Evolutionary conservation across 2,329 filamentous ascomycete genomes (phyloP), one percentile per base, ranked within the genome.

Genomic region (Xylogone sp.): DNA sequence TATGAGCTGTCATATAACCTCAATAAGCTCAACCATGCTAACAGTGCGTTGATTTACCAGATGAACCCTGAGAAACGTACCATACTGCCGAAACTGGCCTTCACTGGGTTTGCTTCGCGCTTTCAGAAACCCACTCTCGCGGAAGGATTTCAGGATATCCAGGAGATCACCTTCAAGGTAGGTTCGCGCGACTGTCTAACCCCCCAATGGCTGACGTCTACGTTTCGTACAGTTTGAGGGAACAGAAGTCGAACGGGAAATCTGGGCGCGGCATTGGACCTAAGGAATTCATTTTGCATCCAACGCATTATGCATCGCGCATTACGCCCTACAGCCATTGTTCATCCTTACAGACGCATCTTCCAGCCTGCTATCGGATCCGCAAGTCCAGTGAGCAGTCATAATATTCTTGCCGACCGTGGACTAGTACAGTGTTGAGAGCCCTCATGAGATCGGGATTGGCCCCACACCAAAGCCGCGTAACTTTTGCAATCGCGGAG

Each of bases 71-170:
- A 97, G 68, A 80, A 82, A 21, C 81, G 94, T 56, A 72, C 77
- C 0, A 77, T 82, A 1, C 76, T 99, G 4, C 92, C 93, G 0
- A 82, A 81, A 43, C 75, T 94, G 56, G 93, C 94, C 0, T 97
- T 97, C 67, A 83, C 78, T 21, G 80, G 84, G 12, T 99, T 90
- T 64, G 73, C 76, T 16, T 81, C 84, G 8, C 80, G 89, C 49
- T 94, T 89, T 69, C 83, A 83, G 57, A 78, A 86, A 58, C 94
- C 93, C 1, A 79, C 77, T 39, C 53, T 79, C 1, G 77, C 80
- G 12, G 94, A 99, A 70, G 93, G 93, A 0, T 97, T 97, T 62
- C 74, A 87, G 56, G 90, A 97, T 59, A 81, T 99, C 31, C 75
- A 81, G 1, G 81, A 83, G 50, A 73, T 96, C 0, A 81, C 87